Base-by-base conservation (phyloP, 2,329 filamentous ascomycete species). In the Iodosphaeria phyllophila region DNA sequence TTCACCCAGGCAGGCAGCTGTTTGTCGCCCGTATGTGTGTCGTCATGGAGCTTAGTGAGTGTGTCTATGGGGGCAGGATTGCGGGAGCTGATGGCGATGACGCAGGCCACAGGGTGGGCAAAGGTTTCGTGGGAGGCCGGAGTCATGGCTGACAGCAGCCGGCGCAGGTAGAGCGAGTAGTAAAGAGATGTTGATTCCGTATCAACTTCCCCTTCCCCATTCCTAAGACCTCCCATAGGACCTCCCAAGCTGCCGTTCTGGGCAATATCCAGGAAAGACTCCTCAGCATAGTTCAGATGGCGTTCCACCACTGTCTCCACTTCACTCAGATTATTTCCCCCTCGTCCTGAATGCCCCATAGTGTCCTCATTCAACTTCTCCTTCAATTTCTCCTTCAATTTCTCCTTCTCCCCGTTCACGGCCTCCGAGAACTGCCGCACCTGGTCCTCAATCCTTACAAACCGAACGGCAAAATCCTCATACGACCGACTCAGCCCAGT, bases 51-150 rank as follows among this genome's bases (percentile, higher is more conserved):
- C 35, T 69, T 73, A 27, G 84, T 64, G 21, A 98, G 58, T 28
- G 89, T 77, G 44, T 92, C 83, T 34, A 95, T 84, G 0, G 91
- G 86, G 10, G 71, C 59, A 16, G 68, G 57, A 37, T 83, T 92
- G 29, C 77, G 69, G 7, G 89, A 95, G 46, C 83, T 95, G 41
- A 95, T 92, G 14, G 83, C 83, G 45, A 95, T 86, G 20, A 98
- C 71, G 41, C 83, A 86, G 5, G 86, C 84, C 13, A 95, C 86
- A 1, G 91, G 89, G 45, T 98, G 89, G 5, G 77, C 69, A 48
- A 95, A 92, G 0, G 89, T 89, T 51, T 98, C 89, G 39, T 93
- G 83, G 1, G 83, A 72, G 4, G 74, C 68, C 22, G 91, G 54
- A 1, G 79, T 69, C 20, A 86, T 56, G 9, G 76, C 74, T 1